phyloP scores from a whole-genome alignment of 2,329 filamentous ascomycete species.

The Cladophialophora yegresii region DNA sequence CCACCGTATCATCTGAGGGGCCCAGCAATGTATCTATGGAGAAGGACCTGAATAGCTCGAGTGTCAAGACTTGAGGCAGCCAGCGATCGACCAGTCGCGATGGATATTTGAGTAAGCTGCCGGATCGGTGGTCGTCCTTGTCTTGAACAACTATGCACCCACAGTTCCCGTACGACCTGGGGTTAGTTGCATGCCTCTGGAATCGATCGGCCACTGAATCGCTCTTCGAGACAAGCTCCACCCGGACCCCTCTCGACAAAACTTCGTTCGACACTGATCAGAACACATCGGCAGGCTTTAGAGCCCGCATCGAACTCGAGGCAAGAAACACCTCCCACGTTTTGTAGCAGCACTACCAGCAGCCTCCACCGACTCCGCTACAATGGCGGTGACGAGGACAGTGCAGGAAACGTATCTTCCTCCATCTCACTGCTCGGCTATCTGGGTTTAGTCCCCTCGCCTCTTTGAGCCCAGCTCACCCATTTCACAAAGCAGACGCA shows the following conservation, averaged over 20 bases:
- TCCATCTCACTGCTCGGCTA: not conserved
- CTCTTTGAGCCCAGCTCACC: not conserved
- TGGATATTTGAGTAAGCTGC: not conserved
- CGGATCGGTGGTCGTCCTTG: not conserved
- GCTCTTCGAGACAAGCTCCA: too few relatives aligned
- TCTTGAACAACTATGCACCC: not conserved
- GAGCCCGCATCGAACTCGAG: not conserved
- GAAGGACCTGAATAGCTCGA: conserved; percentile 29
- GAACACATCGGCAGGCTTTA: not conserved
- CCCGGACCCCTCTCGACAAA: too few relatives aligned
- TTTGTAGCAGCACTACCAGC: not conserved
- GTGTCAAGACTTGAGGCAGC: not conserved
- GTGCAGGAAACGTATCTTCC: not conserved
- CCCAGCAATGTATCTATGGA: conserved; percentile 24
- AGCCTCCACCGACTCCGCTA: not conserved
- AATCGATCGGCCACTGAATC: not conserved
- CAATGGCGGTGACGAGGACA: not conserved
- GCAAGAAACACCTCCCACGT: not conserved
- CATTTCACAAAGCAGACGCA: not conserved
- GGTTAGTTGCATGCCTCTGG: not conserved
- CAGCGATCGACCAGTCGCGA: not conserved
- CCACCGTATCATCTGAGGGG: conserved; percentile 21
- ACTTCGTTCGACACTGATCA: too few relatives aligned
- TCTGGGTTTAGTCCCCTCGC: not conserved
- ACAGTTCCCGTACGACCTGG: not conserved